Conservation (phyloP, 352 stramenopile genomes). For the Globisporangium iwayamae region DNA sequence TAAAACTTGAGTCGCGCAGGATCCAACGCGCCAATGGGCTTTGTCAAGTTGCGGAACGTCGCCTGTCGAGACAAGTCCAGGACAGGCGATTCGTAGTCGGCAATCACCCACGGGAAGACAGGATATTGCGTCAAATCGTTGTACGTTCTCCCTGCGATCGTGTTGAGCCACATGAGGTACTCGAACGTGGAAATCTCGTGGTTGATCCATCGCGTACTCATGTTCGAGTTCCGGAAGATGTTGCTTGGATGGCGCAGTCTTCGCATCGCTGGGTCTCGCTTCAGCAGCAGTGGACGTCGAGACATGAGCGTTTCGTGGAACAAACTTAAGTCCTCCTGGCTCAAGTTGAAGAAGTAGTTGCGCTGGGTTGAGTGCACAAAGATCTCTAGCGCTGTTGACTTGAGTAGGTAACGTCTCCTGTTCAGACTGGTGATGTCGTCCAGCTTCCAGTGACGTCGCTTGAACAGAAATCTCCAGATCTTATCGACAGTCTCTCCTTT, state of each 20-base stretch:
- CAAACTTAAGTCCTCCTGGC: slow-evolving; percentile 38
- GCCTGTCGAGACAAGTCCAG: slow-evolving; percentile 64
- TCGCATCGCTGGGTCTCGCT: slow-evolving; percentile 66
- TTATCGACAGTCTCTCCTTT: slow-evolving; percentile 34
- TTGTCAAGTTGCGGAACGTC: slow-evolving; percentile 95
- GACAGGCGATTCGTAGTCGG: slow-evolving; percentile 78
- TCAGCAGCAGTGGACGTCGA: slow-evolving; percentile 52
- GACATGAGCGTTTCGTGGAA: slow-evolving; percentile 72
- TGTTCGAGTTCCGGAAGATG: slow-evolving; percentile 74
- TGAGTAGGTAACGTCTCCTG: slow-evolving; percentile 77
- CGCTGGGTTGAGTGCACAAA: slow-evolving; percentile 83
- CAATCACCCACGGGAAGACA: slow-evolving; percentile 91
- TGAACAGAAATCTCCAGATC: slow-evolving; percentile 70
- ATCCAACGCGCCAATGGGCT: slow-evolving; percentile 97
- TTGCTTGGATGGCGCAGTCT: slow-evolving; percentile 75
- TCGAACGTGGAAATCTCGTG: slow-evolving; percentile 96
- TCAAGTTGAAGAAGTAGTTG: slow-evolving; percentile 85
- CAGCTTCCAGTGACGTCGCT: slow-evolving; percentile 59
- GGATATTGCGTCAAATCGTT: slow-evolving; percentile 96
- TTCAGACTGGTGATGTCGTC: slow-evolving; percentile 73
- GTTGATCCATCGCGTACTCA: slow-evolving; percentile 70
- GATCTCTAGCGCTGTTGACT: slow-evolving; percentile 73
- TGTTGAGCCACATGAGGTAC: slow-evolving; percentile 93
- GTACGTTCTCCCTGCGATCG: slow-evolving; percentile 83
- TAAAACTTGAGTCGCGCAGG: slow-evolving; percentile 89